Evolutionary conservation across 1,284 basidiomycete genomes (phyloP).

Genomic region (Heterobasidion annosum): DNA sequence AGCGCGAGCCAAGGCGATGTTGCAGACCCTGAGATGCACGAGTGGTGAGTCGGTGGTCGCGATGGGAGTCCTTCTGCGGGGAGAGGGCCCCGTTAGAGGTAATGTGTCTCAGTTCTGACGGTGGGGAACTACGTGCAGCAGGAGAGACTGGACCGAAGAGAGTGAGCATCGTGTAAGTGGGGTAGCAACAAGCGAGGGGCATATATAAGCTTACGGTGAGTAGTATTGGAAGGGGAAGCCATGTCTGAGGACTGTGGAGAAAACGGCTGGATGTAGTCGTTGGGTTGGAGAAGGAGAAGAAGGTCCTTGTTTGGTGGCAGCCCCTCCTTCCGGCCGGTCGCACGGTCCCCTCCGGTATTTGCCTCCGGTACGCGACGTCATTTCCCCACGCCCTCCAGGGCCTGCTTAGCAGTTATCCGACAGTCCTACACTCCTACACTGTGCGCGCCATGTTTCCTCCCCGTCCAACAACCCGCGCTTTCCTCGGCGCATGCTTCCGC

Average conservation of each 20-base stretch:
- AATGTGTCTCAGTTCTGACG: slow-evolving; percentile 33
- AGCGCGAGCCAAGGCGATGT: slow-evolving; percentile 44
- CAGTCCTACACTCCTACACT: neutral
- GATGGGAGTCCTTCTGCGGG: slow-evolving; percentile 20
- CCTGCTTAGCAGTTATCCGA: neutral
- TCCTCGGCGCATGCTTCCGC: neutral
- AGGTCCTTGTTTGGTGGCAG: neutral
- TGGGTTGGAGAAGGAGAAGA: neutral
- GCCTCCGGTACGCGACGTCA: neutral
- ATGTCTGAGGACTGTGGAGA: neutral
- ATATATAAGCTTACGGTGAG: neutral
- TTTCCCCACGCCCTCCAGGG: neutral
- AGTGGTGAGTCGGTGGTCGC: slow-evolving; percentile 31
- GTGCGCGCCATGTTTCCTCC: neutral
- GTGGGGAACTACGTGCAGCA: slow-evolving; percentile 14
- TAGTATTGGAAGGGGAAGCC: neutral
- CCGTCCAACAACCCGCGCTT: neutral
- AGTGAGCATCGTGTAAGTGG: neutral
- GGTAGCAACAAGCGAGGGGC: neutral
- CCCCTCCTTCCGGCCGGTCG: neutral
- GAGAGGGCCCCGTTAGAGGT: slow-evolving; percentile 32
- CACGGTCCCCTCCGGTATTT: neutral
- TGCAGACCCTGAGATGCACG: slow-evolving; percentile 36
- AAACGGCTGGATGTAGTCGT: neutral
- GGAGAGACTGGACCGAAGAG: slow-evolving; percentile 6